These are phyloP conservation scores for Pythium aristosporum DNA, from an alignment of 352 stramenopile genomes.

Conservation along the genomic window DNA sequence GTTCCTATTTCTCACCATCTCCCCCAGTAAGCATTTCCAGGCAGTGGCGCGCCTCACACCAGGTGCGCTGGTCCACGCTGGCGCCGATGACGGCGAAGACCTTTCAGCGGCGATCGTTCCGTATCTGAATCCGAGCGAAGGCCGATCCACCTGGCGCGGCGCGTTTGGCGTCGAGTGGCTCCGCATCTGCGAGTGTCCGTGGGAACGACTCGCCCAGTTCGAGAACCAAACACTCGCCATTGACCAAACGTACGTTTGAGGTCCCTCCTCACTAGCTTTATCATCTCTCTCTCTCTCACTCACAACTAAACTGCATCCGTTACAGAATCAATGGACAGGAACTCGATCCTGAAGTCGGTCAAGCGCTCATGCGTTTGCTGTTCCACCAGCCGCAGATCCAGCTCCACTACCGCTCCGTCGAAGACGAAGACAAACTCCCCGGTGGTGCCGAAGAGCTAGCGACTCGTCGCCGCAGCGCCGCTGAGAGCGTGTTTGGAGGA, in stretches of 20 bases:
- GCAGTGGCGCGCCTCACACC: slow-evolving; percentile 53
- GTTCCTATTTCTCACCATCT: slow-evolving; percentile 77
- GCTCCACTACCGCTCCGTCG: slow-evolving; percentile 79
- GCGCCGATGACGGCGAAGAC: slow-evolving; percentile 49
- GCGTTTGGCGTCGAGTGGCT: slow-evolving; percentile 82
- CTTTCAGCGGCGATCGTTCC: slow-evolving; percentile 47
- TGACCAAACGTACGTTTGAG: slow-evolving; percentile 48
- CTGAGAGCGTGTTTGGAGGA: slow-evolving; percentile 60
- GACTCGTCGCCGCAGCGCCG: slow-evolving; percentile 62
- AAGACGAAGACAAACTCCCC: slow-evolving; percentile 74
- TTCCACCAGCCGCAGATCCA: slow-evolving; percentile 84
- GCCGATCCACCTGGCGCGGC: slow-evolving; percentile 41
- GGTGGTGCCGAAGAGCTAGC: slow-evolving; percentile 78
- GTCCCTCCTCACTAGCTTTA: neutral
- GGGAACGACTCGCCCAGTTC: slow-evolving; percentile 70
- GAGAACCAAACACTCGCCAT: slow-evolving; percentile 68
- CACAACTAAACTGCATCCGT: neutral
- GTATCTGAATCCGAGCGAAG: slow-evolving; percentile 52
- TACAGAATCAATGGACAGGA: slow-evolving; percentile 67
- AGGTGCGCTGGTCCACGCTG: slow-evolving; percentile 37
- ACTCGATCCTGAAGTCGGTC: slow-evolving; percentile 61
- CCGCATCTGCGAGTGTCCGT: slow-evolving; percentile 86
- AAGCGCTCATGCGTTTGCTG: slow-evolving; percentile 70
- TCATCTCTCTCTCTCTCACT: neutral
- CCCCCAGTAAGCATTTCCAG: slow-evolving; percentile 79